Evolutionary conservation across 2,329 filamentous ascomycete genomes (phyloP), one percentile per base, ranked within the genome.

Genomic region (Xylaria sp.): DNA sequence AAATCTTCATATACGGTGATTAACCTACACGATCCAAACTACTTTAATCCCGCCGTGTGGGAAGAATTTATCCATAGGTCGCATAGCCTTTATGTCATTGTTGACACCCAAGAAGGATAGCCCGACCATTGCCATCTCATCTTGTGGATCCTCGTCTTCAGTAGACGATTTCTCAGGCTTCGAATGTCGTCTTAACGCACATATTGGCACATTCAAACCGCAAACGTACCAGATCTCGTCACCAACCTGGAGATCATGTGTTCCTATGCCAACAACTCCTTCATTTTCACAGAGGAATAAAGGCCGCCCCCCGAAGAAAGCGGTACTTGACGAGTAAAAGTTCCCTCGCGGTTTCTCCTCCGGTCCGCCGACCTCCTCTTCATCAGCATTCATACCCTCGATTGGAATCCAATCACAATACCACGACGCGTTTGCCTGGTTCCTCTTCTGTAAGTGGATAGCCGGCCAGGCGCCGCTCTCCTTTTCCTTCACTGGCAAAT

Each of bases 211-310:
- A 60, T 39, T 50, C 20, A 60, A 39, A 30, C 57, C 57, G 7
- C 30, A 39, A 6, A 60, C 43, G 32, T 60, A 60, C 57, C 57
- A 60, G 41, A 60, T 48, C 28, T 60, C 57, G 30, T 60, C 57
- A 6, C 57, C 57, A 5, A 39, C 43, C 30, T 25, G 10, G n/a
- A 60, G 43, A 30, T 60, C 43, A 15, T 60, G 57, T 5, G 57
- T 60, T 23, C 57, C 57, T 48, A 50, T 60, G 1, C 57, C 57
- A 18, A 36, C 30, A 13, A 60, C 30, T 28, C 57, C 57, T n/a
- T 60, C 57, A 3, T n/a, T 25, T 20, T 60, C 43, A 20, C 57
- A 60, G 43, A 48, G 18, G 9, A 48, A 60, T 20, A 60, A 36
- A 28, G 57, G 57, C 20, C 57, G 9, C 8, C 50, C 57, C 15